Evolutionary conservation across 108 stramenopile species (phyloP), one percentile per base, ranked within the genome.

Genomic region (Cylindrotheca fusiformis): DNA sequence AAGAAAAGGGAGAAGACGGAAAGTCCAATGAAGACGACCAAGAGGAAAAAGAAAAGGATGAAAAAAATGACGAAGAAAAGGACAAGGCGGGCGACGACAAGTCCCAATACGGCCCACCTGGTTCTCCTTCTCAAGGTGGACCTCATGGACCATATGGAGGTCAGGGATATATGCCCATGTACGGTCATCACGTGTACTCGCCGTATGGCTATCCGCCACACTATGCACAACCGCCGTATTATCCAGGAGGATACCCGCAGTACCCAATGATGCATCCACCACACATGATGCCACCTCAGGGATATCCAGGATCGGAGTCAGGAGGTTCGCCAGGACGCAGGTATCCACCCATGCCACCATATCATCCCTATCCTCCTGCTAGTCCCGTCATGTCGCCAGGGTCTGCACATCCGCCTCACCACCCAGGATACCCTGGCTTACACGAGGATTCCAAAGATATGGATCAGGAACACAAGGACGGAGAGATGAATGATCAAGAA

Each of bases 171-270:
- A 48, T 25, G 46, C 23, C 60, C 57, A 60, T 60, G 60, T 60
- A 60, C 25, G 60, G 60, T 3, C 60, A 60, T 48, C 60, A 60
- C 60, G 48, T 60, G 60, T 60, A 60, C 20, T 41, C 58, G 21
- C 58, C 58, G 12, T 55, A 55, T 28, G 54, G 60, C 4, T 60
- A 60, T 31, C 60, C 60, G 8, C 60, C 60, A 2, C 48, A 60
- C 25, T 45, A 48, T 12, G 57, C n/a, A 3, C 22, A 51, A 21
- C 50, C 50, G 5, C 50, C 50, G 6, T 21, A 51, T 51, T 58
- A n/a, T n/a, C n/a, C n/a, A n/a, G n/a, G n/a, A n/a, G n/a, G n/a
- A n/a, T n/a, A 58, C 57, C 57, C 57, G 5, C 57, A 32, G 2
- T 27, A 23, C n/a, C 32, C 19, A 10, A 48, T 27, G 55, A 58